Evolutionary conservation across 1,284 basidiomycete species (phyloP).

Genomic region (Neolentinus lepideus): DNA sequence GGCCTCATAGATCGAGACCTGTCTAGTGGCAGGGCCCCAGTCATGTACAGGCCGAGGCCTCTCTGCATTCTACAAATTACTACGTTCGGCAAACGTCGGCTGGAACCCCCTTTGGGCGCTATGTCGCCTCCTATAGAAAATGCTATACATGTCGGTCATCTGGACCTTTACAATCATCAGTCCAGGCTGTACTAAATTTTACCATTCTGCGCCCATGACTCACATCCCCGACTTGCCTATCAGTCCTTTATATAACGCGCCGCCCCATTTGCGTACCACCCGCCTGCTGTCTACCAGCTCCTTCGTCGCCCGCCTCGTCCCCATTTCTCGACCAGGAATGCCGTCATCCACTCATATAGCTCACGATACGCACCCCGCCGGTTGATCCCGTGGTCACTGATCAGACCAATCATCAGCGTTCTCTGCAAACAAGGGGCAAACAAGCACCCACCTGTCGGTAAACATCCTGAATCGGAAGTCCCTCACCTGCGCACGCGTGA

Average conservation of each 20-base stretch:
- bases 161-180: constrained; percentile 1
- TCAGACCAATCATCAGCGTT: constrained; percentile 8
- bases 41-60: neutral
- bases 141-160: neutral
- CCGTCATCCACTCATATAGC: constrained; percentile 81
- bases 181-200: neutral
- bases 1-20: constrained; percentile 1
- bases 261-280: neutral
- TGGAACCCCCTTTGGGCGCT: neutral
- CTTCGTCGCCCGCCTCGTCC: constrained; percentile 71
- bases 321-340: constrained; percentile 86
- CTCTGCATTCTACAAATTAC: neutral
- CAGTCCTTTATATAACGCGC: neutral
- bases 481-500: constrained; percentile 72
- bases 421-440: neutral
- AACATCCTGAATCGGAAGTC: constrained; percentile 93
- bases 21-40: neutral
- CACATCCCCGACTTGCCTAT: neutral
- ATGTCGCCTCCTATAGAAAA: neutral
- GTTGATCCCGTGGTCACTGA: constrained; percentile 73
- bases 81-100: neutral
- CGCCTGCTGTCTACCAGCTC: constrained; percentile 32
- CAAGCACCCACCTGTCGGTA: constrained; percentile 71
- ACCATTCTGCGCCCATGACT: neutral
- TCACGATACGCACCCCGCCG: constrained; percentile 77